phyloP scores from a whole-genome alignment of 129 eudicot genomes.

The Helichrysum umbraculigerum region DNA sequence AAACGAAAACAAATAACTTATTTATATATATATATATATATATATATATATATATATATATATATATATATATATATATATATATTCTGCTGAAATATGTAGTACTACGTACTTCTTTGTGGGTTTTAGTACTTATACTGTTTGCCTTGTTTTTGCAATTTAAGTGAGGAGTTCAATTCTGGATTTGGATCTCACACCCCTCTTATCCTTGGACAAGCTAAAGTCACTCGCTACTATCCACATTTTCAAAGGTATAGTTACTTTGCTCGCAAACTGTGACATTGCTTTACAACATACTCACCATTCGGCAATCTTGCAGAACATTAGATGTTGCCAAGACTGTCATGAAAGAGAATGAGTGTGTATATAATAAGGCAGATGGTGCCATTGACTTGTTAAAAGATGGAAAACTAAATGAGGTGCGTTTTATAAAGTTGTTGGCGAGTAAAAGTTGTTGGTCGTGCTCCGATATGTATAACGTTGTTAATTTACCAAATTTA shows the following conservation, averaged over 20 bases:
- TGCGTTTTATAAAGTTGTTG: slow-evolving; percentile 33
- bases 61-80: too few relatives aligned
- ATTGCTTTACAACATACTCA: slow-evolving; percentile 11
- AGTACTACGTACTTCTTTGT: neutral
- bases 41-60: too few relatives aligned
- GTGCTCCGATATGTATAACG: neutral
- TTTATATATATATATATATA: too few relatives aligned
- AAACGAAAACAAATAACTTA: neutral
- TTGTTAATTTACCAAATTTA: slow-evolving; percentile 10
- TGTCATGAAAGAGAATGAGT: slow-evolving; percentile 66
- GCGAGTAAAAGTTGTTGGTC: too few relatives aligned
- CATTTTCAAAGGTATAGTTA: slow-evolving; percentile 64
- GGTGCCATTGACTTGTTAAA: slow-evolving; percentile 61
- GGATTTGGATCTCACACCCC: slow-evolving; percentile 99
- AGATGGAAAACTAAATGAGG: slow-evolving; percentile 69
- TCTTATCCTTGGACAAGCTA: slow-evolving; percentile 87
- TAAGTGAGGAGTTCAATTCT: slow-evolving; percentile 90
- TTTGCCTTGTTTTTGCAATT: slow-evolving; percentile 23
- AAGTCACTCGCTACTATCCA: slow-evolving; percentile 78
- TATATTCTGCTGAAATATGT: neutral
- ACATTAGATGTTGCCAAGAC: slow-evolving; percentile 69
- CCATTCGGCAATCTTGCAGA: slow-evolving; percentile 45
- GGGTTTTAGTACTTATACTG: slow-evolving; percentile 22
- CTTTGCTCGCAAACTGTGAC: slow-evolving; percentile 3
- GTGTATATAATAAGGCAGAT: slow-evolving; percentile 65